Conservation (phyloP, 345 rosid genomes). For the Lepidium sativum region DNA sequence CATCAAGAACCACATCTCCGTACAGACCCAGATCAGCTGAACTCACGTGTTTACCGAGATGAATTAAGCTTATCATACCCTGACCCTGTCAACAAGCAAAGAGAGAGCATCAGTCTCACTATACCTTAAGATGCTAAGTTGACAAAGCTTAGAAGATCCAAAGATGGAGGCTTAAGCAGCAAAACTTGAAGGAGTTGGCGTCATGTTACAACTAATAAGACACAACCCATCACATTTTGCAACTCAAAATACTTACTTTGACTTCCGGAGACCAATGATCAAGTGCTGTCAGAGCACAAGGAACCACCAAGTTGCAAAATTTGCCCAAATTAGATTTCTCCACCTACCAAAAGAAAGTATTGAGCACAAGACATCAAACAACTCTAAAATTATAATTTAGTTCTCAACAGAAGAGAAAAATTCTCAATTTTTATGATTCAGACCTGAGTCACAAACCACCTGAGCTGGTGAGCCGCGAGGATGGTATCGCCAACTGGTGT, state of each 20-base stretch:
- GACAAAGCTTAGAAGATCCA: not conserved
- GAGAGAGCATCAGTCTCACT: slow-evolving; percentile 1
- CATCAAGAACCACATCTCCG: slow-evolving; percentile 78
- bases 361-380: not conserved
- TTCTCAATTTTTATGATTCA: not conserved
- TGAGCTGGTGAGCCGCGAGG: slow-evolving; percentile 64
- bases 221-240: not conserved
- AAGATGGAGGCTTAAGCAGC: not conserved
- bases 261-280: slow-evolving; percentile 92
- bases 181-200: not conserved
- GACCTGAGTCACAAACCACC: slow-evolving; percentile 87
- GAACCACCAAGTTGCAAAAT: slow-evolving; percentile 61
- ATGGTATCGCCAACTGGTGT: slow-evolving; percentile 63
- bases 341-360: slow-evolving; percentile 34
- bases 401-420: not conserved
- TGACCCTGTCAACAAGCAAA: slow-evolving; percentile 55
- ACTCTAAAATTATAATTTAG: not conserved
- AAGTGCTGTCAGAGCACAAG: slow-evolving; percentile 81
- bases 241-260: slow-evolving; percentile 47
- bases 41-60: slow-evolving; percentile 55
- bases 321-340: slow-evolving; percentile 49
- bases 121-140: not conserved
- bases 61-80: slow-evolving; percentile 68
- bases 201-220: not conserved
- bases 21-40: slow-evolving; percentile 46